A percentile compares a stretch with the other conserved stretches of the same genome.
These are phyloP conservation scores for Aspergillus terreus DNA, from an alignment of 2,329 filamentous ascomycete species.

Conservation along the genomic window DNA sequence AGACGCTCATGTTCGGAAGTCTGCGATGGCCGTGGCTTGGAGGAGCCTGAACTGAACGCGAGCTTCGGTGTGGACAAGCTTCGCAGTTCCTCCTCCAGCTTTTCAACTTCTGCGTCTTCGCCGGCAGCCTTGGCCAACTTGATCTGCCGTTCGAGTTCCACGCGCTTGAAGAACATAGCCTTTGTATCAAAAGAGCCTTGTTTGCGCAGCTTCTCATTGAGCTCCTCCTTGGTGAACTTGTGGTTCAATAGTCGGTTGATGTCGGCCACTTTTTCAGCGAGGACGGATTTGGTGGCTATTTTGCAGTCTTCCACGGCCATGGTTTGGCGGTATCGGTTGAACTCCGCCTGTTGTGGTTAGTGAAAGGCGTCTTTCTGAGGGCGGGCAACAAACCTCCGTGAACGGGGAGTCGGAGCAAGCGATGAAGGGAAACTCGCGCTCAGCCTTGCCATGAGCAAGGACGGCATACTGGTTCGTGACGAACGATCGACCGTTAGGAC, in stretches of 20 bases:
- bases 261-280: conserved; percentile 70
- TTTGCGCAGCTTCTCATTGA: conserved; percentile 72
- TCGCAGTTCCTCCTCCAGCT: conserved; percentile 48
- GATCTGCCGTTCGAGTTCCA: conserved; percentile 62
- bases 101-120: conserved; percentile 55
- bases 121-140: conserved; percentile 63
- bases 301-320: conserved; percentile 68
- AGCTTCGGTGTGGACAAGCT: conserved; percentile 57
- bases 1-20: conserved; percentile 75
- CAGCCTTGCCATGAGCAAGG: conserved; percentile 75
- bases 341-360: conserved; percentile 58
- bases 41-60: conserved; percentile 66
- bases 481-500: conserved; percentile 68
- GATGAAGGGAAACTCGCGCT: conserved; percentile 85
- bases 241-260: conserved; percentile 78
- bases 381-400: conserved; percentile 61
- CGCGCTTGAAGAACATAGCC: conserved; percentile 64
- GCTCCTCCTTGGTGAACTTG: conserved; percentile 76
- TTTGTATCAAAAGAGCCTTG: conserved; percentile 65
- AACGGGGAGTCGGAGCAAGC: conserved; percentile 82
- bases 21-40: conserved; percentile 53
- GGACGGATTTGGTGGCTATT: conserved; percentile 67
- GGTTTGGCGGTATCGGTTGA: conserved; percentile 73
- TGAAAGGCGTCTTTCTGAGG: background rate
- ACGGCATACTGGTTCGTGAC: conserved; percentile 82